Percentiles rank a stretch among this genome's conserved stretches.
Conservation (phyloP, 306 rosid species). For the Cicer arietinum region DNA sequence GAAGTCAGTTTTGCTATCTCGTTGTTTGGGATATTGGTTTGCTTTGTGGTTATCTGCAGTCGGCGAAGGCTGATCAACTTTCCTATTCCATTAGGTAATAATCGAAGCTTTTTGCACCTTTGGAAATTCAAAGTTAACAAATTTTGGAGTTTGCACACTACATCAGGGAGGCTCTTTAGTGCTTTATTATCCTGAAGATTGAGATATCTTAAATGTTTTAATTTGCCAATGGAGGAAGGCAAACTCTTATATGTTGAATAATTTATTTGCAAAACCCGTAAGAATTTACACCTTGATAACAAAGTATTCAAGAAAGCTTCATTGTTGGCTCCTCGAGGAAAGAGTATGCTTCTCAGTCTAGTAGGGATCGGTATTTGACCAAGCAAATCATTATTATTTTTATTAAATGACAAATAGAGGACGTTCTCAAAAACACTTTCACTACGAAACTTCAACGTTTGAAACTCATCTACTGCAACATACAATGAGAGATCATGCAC, state of each 20-base stretch:
- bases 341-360: neutral
- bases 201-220: slow-evolving; percentile 21
- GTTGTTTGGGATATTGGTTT: neutral
- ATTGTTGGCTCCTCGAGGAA: neutral
- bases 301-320: slow-evolving; percentile 5
- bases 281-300: neutral
- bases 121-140: neutral
- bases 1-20: slow-evolving; percentile 30
- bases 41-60: neutral
- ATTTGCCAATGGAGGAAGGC: neutral
- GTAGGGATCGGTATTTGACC: neutral
- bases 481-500: slow-evolving; percentile 37
- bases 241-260: neutral
- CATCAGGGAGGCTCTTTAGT: neutral
- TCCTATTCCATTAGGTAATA: slow-evolving; percentile 19
- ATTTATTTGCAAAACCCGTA: neutral
- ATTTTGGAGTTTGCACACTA: neutral
- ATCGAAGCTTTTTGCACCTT: neutral
- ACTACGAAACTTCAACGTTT: neutral
- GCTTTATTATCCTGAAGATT: neutral
- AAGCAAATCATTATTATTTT: neutral
- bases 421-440: neutral
- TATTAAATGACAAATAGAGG: slow-evolving; percentile 1
- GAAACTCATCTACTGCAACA: slow-evolving; percentile 25
- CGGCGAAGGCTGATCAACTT: slow-evolving; percentile 10